These are phyloP conservation scores for Puya raimondii DNA, from an alignment of 176 grass and related monocot genomes.

Conservation along the genomic window DNA sequence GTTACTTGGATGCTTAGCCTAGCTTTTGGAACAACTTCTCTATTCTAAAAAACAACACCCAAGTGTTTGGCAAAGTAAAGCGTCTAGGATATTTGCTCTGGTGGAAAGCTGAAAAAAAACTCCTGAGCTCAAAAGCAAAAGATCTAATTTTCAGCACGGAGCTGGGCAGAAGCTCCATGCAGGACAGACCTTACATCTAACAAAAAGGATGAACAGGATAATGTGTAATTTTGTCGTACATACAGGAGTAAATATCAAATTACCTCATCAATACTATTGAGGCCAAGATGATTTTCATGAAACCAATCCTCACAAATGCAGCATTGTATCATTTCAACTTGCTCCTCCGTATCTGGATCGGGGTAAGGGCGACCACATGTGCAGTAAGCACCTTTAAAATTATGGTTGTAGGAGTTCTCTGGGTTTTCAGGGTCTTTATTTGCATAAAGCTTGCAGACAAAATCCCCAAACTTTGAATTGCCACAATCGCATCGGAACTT, in stretches of 20 bases:
- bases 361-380: slow-evolving; percentile 85
- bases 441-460: slow-evolving; percentile 67
- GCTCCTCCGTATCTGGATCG: slow-evolving; percentile 80
- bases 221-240: slow-evolving; percentile 1
- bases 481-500: slow-evolving; percentile 92
- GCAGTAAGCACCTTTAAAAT: slow-evolving; percentile 93
- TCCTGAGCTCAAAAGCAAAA: background rate
- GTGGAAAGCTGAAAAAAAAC: too few species aligned
- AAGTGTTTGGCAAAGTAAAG: too few species aligned
- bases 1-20: too few species aligned
- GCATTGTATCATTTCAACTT: slow-evolving; percentile 98
- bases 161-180: background rate
- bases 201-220: background rate
- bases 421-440: slow-evolving; percentile 67
- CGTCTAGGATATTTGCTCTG: too few species aligned
- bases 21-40: too few species aligned
- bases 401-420: slow-evolving; percentile 79
- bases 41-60: too few species aligned
- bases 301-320: slow-evolving; percentile 99
- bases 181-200: background rate
- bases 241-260: slow-evolving; percentile 16
- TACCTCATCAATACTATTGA: slow-evolving; percentile 65
- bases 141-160: too few species aligned
- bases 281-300: slow-evolving; percentile 85
- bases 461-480: slow-evolving; percentile 74